Evolutionary conservation across 495 filamentous ascomycete species (phyloP).

Genomic region (Penicillium antarcticum): DNA sequence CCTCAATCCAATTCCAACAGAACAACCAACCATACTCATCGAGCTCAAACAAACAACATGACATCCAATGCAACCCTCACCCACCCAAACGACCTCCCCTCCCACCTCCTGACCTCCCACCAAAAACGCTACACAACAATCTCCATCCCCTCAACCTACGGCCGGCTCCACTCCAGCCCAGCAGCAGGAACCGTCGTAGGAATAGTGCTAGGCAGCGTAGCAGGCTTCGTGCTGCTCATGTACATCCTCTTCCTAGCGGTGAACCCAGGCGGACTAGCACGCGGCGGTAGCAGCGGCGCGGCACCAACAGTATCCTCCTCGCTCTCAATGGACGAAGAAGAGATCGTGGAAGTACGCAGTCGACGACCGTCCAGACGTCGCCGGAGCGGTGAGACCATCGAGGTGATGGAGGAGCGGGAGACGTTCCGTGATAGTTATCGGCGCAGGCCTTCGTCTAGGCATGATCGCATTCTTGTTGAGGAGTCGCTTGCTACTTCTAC

Average conservation of each 20-base stretch:
- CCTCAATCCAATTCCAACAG: not conserved
- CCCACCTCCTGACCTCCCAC: slow-evolving; percentile 2
- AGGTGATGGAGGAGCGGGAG: slow-evolving; percentile 25
- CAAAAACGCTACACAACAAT: slow-evolving; percentile 32
- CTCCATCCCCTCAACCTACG: slow-evolving; percentile 69
- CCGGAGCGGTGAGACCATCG: slow-evolving; percentile 12
- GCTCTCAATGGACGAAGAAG: slow-evolving; percentile 22
- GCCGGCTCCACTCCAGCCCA: slow-evolving; percentile 54
- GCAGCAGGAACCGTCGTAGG: slow-evolving; percentile 72
- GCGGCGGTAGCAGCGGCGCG: slow-evolving; percentile 3
- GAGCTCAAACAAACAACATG: not conserved
- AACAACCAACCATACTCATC: too few species aligned
- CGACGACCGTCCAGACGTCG: slow-evolving; percentile 13
- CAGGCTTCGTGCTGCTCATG: slow-evolving; percentile 74
- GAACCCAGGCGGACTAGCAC: slow-evolving; percentile 37
- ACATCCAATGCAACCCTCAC: not conserved
- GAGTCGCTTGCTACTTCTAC: slow-evolving; percentile 24
- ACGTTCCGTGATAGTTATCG: slow-evolving; percentile 22
- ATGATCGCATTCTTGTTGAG: slow-evolving; percentile 26
- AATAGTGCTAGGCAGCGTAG: slow-evolving; percentile 78
- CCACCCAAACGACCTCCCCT: not conserved
- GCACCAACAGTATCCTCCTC: slow-evolving; percentile 2
- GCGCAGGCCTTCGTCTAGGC: slow-evolving; percentile 12
- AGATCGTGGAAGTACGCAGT: slow-evolving; percentile 25
- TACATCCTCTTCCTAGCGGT: slow-evolving; percentile 71